Evolutionary conservation across 2,329 filamentous ascomycete genomes (phyloP).

Genomic region (Fusarium metavorans): DNA sequence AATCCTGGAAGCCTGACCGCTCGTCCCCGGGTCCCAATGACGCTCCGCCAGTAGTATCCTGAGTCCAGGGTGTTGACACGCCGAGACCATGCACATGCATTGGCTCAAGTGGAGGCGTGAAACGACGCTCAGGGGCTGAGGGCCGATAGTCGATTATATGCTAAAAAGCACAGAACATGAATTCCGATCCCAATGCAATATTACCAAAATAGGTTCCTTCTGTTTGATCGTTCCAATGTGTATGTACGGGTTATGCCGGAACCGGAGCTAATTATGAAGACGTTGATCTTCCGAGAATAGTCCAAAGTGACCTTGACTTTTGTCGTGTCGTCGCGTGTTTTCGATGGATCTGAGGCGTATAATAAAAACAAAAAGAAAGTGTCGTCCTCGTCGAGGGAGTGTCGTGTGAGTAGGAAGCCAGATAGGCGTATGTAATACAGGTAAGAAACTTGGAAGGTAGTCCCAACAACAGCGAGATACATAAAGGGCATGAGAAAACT

Average conservation of each 20-base stretch:
- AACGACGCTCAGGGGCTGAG: slow-evolving; percentile 23
- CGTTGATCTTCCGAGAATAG: slow-evolving; percentile 46
- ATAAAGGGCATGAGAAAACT: slow-evolving; percentile 18
- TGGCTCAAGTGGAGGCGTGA: slow-evolving; percentile 16
- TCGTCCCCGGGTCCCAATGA: slow-evolving; percentile 12
- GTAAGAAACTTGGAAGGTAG: slow-evolving; percentile 4
- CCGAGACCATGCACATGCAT: slow-evolving; percentile 12
- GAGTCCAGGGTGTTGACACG: slow-evolving; percentile 9
- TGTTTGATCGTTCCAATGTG: slow-evolving; percentile 47
- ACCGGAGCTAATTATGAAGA: slow-evolving; percentile 45
- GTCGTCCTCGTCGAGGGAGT: slow-evolving; percentile 33
- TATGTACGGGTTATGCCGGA: slow-evolving; percentile 51
- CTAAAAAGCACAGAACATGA: slow-evolving; percentile 44
- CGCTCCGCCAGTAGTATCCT: slow-evolving; percentile 16
- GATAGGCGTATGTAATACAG: slow-evolving; percentile 18
- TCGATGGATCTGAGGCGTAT: slow-evolving; percentile 38
- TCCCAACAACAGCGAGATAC: slow-evolving; percentile 1
- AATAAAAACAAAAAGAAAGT: slow-evolving; percentile 42
- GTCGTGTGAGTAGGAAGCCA: slow-evolving; percentile 37
- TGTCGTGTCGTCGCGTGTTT: slow-evolving; percentile 45
- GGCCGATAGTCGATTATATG: slow-evolving; percentile 46
- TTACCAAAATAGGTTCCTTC: slow-evolving; percentile 56
- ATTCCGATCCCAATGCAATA: slow-evolving; percentile 60
- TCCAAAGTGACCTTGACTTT: slow-evolving; percentile 48
- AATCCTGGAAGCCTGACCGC: slow-evolving; percentile 20